Percentiles rank a stretch among this genome's conserved stretches.
phyloP scores from a whole-genome alignment of 139 green algal genomes.

The Mychonastes homosphaera region DNA sequence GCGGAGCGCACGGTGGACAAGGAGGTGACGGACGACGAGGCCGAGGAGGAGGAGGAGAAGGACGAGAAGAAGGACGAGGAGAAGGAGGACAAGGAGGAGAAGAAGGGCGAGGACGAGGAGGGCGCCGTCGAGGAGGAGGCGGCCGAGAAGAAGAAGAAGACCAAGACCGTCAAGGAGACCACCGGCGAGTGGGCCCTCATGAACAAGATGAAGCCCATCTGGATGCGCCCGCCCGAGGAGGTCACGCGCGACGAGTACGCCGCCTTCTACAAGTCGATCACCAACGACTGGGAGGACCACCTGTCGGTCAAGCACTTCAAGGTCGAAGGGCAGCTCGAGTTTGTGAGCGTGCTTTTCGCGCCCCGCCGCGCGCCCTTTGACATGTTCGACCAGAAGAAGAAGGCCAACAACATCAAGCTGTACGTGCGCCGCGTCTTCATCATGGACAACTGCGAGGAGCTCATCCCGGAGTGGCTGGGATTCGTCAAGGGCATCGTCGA shows the following conservation, averaged over 20 bases:
- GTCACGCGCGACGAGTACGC: conserved; percentile 93
- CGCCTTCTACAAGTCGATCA: conserved; percentile 95
- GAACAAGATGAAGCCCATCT: conserved; percentile 99
- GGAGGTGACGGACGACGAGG: conserved; percentile 54
- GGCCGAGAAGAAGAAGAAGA: neutral
- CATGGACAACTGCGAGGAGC: conserved; percentile 99
- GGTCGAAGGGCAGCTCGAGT: conserved; percentile 99
- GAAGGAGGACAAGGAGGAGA: conserved; percentile 64
- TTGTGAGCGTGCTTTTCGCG: conserved; percentile 92
- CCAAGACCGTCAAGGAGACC: conserved; percentile 82
- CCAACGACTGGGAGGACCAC: conserved; percentile 99
- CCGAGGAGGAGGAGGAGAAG: conserved; percentile 55
- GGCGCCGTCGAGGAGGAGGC: neutral
- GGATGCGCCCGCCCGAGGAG: conserved; percentile 97
- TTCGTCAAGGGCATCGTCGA: conserved; percentile 99
- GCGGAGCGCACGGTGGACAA: conserved; percentile 97
- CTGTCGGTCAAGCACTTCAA: conserved; percentile 91
- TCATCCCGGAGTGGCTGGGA: conserved; percentile 91
- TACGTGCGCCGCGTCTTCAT: conserved; percentile 99
- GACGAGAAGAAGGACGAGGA: conserved; percentile 77
- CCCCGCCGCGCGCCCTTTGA: conserved; percentile 96
- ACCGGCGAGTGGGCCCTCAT: conserved; percentile 94
- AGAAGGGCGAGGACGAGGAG: conserved; percentile 35
- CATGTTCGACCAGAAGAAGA: conserved; percentile 95
- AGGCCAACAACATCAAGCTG: conserved; percentile 99